Base-by-base conservation (phyloP, 2,329 filamentous ascomycete species). In the Fusarium subglutinans region DNA sequence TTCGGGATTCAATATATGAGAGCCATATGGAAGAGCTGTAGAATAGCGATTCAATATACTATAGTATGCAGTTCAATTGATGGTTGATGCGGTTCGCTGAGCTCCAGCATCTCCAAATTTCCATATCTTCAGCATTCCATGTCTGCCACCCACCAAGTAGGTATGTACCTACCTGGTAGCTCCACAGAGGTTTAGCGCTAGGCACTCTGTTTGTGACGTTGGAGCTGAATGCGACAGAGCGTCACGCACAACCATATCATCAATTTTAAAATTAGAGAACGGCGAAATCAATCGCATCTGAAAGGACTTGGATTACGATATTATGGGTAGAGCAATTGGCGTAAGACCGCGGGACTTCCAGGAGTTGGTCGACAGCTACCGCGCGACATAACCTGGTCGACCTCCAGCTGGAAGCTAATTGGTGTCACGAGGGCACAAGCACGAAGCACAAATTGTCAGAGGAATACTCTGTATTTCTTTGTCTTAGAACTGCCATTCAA, bases 391-490 rank as follows among this genome's bases (percentile, higher is more conserved):
- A 38, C 55, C 47, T 63, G 45, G 54, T 30, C 63, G 13, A 28
- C 17, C 38, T 30, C 28, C 14, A 47, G 41, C 43, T 47, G 8
- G 28, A 67, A 58, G 65, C 62, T 64, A 35, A 48, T 43, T 24
- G 9, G 54, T 37, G 40, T 63, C 53, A 75, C 61, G 38, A 59
- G 54, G 57, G 64, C 55, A 72, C 30, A 63, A 35, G 41, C 55
- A 64, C 59, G 35, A 28, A 58, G 50, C 53, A 68, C 50, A 61
- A 58, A 56, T 55, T 40, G 17, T 47, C 75, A 72, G 50, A 69
- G 68, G 60, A 53, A 75, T 73, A 66, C 73, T 75, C 78, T 78
- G 61, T 48, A 73, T 72, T 77, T 72, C 44, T 71, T 80, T 79
- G 73, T 79, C 74, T 74, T 75, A 69, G 45, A 66, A 76, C 70